Evolutionary conservation across 139 green algal species (phyloP).

Genomic region (Astrephomene gubernaculifera): DNA sequence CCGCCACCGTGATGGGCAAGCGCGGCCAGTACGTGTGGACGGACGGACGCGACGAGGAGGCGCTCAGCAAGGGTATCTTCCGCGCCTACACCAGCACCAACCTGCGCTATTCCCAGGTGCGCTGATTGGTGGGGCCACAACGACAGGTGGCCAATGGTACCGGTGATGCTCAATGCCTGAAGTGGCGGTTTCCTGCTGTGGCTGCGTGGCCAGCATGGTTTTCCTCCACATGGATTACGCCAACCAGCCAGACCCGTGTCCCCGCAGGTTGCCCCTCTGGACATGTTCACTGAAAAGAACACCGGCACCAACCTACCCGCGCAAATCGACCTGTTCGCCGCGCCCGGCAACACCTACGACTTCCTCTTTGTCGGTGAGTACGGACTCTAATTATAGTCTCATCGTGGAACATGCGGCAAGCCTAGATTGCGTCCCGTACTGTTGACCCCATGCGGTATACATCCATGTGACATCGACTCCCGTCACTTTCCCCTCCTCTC

Average conservation of each 20-base stretch:
- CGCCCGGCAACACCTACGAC: constrained; percentile 48
- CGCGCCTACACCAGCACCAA: constrained; percentile 58
- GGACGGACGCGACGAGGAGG: constrained; percentile 57
- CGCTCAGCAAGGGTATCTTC: constrained; percentile 50
- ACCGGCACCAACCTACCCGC: constrained; percentile 64
- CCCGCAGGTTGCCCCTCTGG: constrained; percentile 55
- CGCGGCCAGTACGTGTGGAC: constrained; percentile 66
- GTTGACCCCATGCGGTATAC: no score
- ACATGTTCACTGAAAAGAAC: constrained; percentile 70
- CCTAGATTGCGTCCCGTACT: no score
- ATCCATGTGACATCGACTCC: no score
- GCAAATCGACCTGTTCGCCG: constrained; percentile 59
- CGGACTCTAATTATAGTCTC: no score
- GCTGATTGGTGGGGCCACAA: background rate
- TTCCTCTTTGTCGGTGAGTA: constrained; percentile 61
- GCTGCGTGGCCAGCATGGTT: no score
- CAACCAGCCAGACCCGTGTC: no score
- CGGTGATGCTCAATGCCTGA: no score
- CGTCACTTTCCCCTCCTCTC: no score
- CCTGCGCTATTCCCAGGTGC: constrained; percentile 53
- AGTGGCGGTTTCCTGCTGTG: no score
- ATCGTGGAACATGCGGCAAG: no score
- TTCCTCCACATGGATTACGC: no score
- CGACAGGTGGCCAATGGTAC: no score
- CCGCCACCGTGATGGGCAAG: constrained; percentile 62